Base-by-base conservation (phyloP, 2,329 filamentous ascomycete genomes). In the Cytospora chrysosperma region DNA sequence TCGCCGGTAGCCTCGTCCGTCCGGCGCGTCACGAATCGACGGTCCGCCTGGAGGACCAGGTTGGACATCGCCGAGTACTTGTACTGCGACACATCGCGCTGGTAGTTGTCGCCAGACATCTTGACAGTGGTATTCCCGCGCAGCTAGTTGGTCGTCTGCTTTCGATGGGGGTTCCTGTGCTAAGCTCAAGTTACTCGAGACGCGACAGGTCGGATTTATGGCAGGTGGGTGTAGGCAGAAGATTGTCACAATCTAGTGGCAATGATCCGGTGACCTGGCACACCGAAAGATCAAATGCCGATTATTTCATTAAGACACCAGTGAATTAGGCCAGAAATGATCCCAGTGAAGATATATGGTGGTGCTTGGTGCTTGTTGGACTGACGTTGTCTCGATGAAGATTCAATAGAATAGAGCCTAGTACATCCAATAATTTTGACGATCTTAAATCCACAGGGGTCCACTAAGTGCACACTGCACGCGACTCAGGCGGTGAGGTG, bases 11-110 rank as follows among this genome's bases (percentile, higher is more conserved):
- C 89, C 81, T 99, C 96, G 78, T 99, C 94, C 71, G 89, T 93
- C 72, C 93, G 88, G 76, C 95, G 88, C 68, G 92, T 92, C 72
- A 96, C 90, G 76, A 99, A 98, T 72, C 95, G 90, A 80, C 93
- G 90, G 82, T 99, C 95, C 81, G 93, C 93, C 91, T 99, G 95
- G 87, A 99, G 92, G 75, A 99, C 95, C 92, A 99, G 90, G 88
- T 99, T 99, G 81, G 95, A 99, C 95, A 99, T 98, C 78, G 92
- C 93, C 88, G 93, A 93, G 86, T 97, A 97, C 80, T 97, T 97
- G 86, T 96, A 97, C 80, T 97, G 93, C 78, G 92, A 93, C 73
- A 96, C 91, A 89, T 95, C 87, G 78, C 86, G 86, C 73, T 88
- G 82, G 77, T 86, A 83, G 76, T 66, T 66, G 40, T 88, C 90